Evolutionary conservation across 78 protist species (phyloP), one percentile per base, ranked within the genome.

Genomic region (Parvularia atlantis): DNA sequence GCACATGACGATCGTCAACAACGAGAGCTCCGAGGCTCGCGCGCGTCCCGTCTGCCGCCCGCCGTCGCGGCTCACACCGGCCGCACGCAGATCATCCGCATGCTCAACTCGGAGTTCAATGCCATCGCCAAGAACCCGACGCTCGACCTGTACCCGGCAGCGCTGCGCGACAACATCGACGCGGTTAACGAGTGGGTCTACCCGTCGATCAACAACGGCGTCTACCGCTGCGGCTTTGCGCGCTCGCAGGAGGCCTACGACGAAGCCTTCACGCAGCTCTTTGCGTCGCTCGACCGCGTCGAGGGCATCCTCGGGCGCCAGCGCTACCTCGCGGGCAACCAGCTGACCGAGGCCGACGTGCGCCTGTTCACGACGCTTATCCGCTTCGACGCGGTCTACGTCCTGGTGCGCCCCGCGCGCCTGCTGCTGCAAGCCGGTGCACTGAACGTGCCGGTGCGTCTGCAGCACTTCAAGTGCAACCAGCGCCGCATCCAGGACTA

Each of bases 381-480:
- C 64, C 66, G 97, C 39, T 92, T 88, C 40, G 97, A 92, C 60
- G 68, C 70, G n/a, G 93, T 84, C 20, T 91, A 91, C 53, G 73
- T 66, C 16, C 74, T 40, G 24, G n/a, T n/a, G n/a, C n/a, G n/a
- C n/a, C n/a, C n/a, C n/a, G n/a, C n/a, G n/a, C n/a, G n/a, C n/a
- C n/a, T n/a, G n/a, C n/a, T n/a, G n/a, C n/a, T n/a, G n/a, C n/a
- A n/a, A n/a, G n/a, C n/a, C n/a, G n/a, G n/a, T n/a, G n/a, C n/a
- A n/a, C n/a, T n/a, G n/a, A n/a, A n/a, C n/a, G n/a, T n/a, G n/a
- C n/a, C n/a, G n/a, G n/a, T n/a, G n/a, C n/a, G n/a, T n/a, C n/a
- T n/a, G n/a, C n/a, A n/a, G n/a, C 77, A 88, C 71, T 92, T 89
- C 71, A 92, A 92, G 71, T 41, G 73, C 58, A 78, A 77, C 56